Percentiles rank a stretch among this genome's conserved stretches.
These are phyloP conservation scores for Botrytis tulipae DNA, from an alignment of 2,329 filamentous ascomycete genomes.

Conservation along the genomic window DNA sequence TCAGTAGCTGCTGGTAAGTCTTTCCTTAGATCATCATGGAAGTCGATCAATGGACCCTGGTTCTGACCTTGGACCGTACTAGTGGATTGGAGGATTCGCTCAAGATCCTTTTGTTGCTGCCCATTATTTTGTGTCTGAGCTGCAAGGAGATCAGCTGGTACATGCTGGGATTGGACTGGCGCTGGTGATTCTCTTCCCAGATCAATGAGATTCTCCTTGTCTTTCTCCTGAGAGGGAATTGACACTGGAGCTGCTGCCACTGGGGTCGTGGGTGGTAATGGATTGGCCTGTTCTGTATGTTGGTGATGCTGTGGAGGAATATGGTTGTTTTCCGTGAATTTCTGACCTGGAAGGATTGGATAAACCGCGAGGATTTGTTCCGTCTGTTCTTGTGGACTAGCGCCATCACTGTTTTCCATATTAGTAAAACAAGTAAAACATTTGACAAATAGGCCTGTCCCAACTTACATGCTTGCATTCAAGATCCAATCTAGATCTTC, in stretches of 20 bases:
- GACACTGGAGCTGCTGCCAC: constrained; percentile 13
- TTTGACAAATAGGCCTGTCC: not conserved
- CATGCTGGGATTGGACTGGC: constrained; percentile 10
- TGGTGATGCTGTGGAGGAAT: constrained; percentile 49
- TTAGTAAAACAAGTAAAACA: constrained; percentile 24
- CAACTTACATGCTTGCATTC: constrained; percentile 73
- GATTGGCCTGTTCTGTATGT: constrained; percentile 23
- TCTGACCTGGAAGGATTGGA: constrained; percentile 79
- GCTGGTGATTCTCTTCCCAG: constrained; percentile 46
- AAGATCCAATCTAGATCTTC: constrained; percentile 96
- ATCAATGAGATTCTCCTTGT: constrained; percentile 53
- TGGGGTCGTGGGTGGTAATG: constrained; percentile 19
- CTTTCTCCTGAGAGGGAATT: constrained; percentile 25
- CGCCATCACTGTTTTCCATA: constrained; percentile 51
- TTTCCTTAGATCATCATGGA: constrained; percentile 54
- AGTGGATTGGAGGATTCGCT: constrained; percentile 33
- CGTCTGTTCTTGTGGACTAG: constrained; percentile 65
- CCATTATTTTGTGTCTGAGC: constrained; percentile 33
- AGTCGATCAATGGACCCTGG: constrained; percentile 46
- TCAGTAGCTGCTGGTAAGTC: constrained; percentile 42
- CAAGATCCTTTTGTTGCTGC: constrained; percentile 35
- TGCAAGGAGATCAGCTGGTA: constrained; percentile 31
- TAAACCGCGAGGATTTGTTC: constrained; percentile 86
- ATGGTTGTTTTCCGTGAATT: constrained; percentile 51
- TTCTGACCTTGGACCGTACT: constrained; percentile 24